These are phyloP conservation scores for Colletotrichum australisinense DNA, from an alignment of 2,329 filamentous ascomycete genomes.

Conservation along the genomic window DNA sequence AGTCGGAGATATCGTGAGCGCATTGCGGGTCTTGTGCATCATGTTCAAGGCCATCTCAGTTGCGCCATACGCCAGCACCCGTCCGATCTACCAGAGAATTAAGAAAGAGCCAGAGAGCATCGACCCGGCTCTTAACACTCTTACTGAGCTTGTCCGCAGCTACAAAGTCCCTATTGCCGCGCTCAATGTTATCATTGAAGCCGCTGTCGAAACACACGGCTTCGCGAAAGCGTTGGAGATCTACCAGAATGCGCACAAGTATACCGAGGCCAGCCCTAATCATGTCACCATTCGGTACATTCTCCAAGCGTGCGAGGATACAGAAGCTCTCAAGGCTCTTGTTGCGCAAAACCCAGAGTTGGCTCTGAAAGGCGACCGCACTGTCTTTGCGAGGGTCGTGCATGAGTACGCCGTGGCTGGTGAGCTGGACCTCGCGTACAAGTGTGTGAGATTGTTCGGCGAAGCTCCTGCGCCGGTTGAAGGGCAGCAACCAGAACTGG, in stretches of 20 bases:
- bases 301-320: constrained; percentile 43
- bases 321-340: constrained; percentile 41
- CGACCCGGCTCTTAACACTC: constrained; percentile 62
- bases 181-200: constrained; percentile 49
- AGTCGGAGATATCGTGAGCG: constrained; percentile 69
- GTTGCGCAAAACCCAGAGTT: constrained; percentile 44
- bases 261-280: constrained; percentile 44
- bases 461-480: constrained; percentile 6
- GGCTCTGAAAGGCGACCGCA: constrained; percentile 31
- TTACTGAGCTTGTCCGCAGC: constrained; percentile 62
- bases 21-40: constrained; percentile 77
- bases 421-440: constrained; percentile 31
- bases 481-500: background rate
- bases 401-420: constrained; percentile 21
- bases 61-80: constrained; percentile 69
- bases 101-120: constrained; percentile 57
- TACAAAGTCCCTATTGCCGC: constrained; percentile 51
- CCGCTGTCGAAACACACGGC: constrained; percentile 42
- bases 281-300: constrained; percentile 44
- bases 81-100: constrained; percentile 70
- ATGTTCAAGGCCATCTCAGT: constrained; percentile 75
- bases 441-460: constrained; percentile 26
- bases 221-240: constrained; percentile 46
- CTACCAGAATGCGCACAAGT: constrained; percentile 43
- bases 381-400: constrained; percentile 19